Base-by-base conservation (phyloP, 2,329 filamentous ascomycete species). In the Ciborinia camelliae region DNA sequence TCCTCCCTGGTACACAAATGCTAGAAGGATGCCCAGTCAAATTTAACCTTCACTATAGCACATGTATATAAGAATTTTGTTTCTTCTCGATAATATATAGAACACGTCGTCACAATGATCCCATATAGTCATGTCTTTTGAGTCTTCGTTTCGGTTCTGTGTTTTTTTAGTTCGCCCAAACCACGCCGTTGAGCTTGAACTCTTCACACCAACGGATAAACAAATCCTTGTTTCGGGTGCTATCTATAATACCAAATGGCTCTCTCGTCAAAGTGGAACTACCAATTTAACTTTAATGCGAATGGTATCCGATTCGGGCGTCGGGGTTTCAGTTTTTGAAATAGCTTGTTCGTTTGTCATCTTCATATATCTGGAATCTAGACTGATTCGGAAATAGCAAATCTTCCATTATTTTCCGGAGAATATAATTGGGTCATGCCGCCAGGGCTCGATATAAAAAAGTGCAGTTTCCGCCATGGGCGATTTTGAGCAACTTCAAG, bases 381-480 rank as follows among this genome's bases (percentile, higher is more conserved):
- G 30, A 47, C 32, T 35, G 18, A 47, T 62, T 53, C 14, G 10
- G 26, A 55, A 35, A 45, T 18, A 61, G 58, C 58, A 28, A 55
- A 55, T 45, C 23, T 62, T 26, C 39, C 50, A 32, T 9, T 62
- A 26, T 53, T 15, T n/a, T 37, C 60, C 9, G 48, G 37, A 37
- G 32, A 35, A 47, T 62, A 55, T 4, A 4, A 41, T n/a, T 55
- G 60, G 60, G 37, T 23, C 32, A 12, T 55, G 45, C 60, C 60
- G 9, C 4, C 20, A 20, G 60, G 60, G n/a, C 50, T 62, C n/a
- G 60, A 62, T 47, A 48, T 55, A 20, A 62, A 62, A 54, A 55
- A 37, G 60, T 48, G n/a, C 30, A 63, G 30, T 63, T 55, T 28
- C 51, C 60, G 10, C 60, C 60, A 28, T 63, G 60, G 60, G 51